phyloP scores from a whole-genome alignment of 768 basidiomycete species.

The Tricholomella constricta region DNA sequence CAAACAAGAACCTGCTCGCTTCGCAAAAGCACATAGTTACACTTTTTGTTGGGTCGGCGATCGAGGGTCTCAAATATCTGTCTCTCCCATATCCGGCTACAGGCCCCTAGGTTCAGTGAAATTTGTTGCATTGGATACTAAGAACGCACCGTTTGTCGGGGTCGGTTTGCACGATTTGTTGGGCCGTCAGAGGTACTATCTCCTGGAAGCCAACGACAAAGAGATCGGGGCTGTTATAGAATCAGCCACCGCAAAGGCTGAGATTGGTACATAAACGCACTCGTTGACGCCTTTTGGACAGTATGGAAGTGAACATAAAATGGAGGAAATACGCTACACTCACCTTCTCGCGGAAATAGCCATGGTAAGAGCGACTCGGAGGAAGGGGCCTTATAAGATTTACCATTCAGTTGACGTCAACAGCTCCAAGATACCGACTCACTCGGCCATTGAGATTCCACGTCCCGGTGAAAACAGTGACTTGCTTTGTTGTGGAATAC shows the following conservation, averaged over 20 bases:
- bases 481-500: constrained; percentile 77
- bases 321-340: constrained; percentile 29
- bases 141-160: constrained; percentile 80
- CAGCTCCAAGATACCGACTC: constrained; percentile 20
- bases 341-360: constrained; percentile 85
- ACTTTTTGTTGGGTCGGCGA: constrained; percentile 62
- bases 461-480: constrained; percentile 83
- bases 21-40: constrained; percentile 81
- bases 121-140: background rate
- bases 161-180: constrained; percentile 95
- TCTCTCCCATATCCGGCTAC: constrained; percentile 86
- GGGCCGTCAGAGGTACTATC: constrained; percentile 96
- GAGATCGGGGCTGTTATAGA: constrained; percentile 71
- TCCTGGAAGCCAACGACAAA: constrained; percentile 94
- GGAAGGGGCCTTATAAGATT: constrained; percentile 57
- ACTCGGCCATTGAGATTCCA: constrained; percentile 97
- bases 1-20: constrained; percentile 79
- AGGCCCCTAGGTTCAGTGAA: background rate
- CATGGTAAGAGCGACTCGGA: constrained; percentile 85
- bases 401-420: constrained; percentile 3
- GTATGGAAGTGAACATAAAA: constrained; percentile 15
- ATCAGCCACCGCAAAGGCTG: constrained; percentile 9
- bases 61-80: constrained; percentile 81
- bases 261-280: constrained; percentile 35
- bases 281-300: constrained; percentile 39